A percentile compares a stretch with the other conserved stretches of the same genome.
These are phyloP conservation scores for Trichoderma erinaceum DNA, from an alignment of 495 filamentous ascomycete species.

Conservation along the genomic window DNA sequence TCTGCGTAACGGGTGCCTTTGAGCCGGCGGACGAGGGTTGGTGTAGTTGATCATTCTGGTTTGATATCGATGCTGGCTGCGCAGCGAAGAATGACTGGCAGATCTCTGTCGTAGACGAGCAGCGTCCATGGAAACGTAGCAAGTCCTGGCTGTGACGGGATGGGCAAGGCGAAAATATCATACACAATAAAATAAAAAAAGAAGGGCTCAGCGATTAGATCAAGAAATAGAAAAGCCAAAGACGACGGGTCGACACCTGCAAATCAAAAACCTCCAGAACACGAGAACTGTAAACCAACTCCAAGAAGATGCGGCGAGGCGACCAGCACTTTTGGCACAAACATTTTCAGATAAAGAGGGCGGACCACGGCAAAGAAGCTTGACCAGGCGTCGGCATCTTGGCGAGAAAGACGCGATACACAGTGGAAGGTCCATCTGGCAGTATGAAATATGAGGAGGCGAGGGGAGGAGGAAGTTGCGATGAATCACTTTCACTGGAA, in stretches of 20 bases:
- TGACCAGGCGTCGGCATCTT: background rate
- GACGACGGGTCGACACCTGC: background rate
- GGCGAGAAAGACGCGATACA: background rate
- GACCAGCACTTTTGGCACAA: background rate
- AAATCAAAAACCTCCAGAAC: background rate
- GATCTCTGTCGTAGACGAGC: constrained; percentile 2
- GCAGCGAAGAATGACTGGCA: constrained; percentile 12
- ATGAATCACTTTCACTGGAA: background rate
- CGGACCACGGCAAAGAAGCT: background rate
- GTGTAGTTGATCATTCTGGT: constrained; percentile 10
- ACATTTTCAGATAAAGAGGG: background rate
- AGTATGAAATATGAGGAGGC: background rate
- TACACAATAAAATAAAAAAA: background rate
- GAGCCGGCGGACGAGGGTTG: constrained; percentile 23
- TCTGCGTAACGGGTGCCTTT: constrained; percentile 30
- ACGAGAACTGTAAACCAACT: constrained; percentile 3
- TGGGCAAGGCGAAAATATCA: background rate
- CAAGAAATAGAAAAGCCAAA: background rate
- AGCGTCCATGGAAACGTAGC: constrained; percentile 6
- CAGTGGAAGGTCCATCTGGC: background rate
- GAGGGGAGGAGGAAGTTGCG: background rate
- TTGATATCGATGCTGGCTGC: constrained; percentile 11
- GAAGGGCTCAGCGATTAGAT: background rate
- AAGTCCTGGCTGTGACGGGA: background rate
- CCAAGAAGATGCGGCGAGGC: background rate